These are phyloP conservation scores for Pleurotus tuber-regium DNA, from an alignment of 768 basidiomycete species.

Conservation along the genomic window DNA sequence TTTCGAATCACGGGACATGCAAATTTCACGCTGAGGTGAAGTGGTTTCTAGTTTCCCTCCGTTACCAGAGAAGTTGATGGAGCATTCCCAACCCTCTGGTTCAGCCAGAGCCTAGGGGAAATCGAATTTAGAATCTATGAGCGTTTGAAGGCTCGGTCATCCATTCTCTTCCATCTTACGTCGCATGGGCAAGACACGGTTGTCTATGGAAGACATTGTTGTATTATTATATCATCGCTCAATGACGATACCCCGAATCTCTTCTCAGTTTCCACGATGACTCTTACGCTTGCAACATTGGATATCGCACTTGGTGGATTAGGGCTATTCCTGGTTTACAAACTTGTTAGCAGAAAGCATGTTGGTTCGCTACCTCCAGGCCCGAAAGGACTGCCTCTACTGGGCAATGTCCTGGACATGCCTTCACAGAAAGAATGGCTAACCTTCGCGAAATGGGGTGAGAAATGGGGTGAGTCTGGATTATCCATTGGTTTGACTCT, in stretches of 20 bases:
- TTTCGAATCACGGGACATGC: too few species aligned
- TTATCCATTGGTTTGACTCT: too few species aligned
- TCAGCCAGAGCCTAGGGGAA: too few species aligned
- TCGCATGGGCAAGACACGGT: not conserved
- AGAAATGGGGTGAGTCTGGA: slow-evolving; percentile 27
- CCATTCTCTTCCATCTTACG: not conserved
- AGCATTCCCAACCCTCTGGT: too few species aligned
- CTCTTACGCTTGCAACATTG: not conserved
- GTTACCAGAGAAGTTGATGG: too few species aligned
- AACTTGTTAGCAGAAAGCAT: slow-evolving; percentile 23
- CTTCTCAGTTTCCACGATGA: not conserved
- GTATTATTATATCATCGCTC: not conserved
- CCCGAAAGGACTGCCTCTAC: slow-evolving; percentile 32
- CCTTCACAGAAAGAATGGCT: slow-evolving; percentile 25
- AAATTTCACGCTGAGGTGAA: too few species aligned
- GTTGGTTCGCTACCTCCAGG: slow-evolving; percentile 32
- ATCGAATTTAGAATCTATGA: too few species aligned
- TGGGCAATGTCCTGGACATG: slow-evolving; percentile 34
- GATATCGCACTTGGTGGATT: not conserved
- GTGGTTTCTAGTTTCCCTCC: too few species aligned
- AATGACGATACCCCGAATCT: too few species aligned
- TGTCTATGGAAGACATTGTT: not conserved
- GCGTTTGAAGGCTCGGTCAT: too few species aligned
- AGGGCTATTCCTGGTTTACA: slow-evolving; percentile 4
- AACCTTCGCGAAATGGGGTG: slow-evolving; percentile 27